These are phyloP conservation scores for Chlamydomonas sphaeroides DNA, from an alignment of 139 green algal genomes.

Conservation along the genomic window DNA sequence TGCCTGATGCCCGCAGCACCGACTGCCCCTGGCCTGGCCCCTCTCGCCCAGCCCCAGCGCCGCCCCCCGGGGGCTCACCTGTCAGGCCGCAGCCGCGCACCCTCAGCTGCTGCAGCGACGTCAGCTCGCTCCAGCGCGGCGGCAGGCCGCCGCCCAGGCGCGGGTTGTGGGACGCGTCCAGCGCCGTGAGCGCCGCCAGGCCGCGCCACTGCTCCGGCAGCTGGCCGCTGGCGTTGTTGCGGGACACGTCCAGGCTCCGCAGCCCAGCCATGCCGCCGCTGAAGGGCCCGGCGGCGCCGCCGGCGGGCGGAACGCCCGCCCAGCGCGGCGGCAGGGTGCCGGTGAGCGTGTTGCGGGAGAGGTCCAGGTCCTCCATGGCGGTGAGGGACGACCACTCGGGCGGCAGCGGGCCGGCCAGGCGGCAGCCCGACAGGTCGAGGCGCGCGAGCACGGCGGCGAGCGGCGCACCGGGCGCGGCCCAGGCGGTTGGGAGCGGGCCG, in stretches of 20 bases:
- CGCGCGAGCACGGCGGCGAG: neutral
- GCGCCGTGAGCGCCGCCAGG: neutral
- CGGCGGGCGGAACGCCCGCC: too few relatives aligned
- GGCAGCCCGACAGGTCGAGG: neutral
- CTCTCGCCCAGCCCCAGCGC: too few relatives aligned
- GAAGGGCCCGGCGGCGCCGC: too few relatives aligned
- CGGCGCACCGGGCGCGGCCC: neutral
- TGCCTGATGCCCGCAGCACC: too few relatives aligned
- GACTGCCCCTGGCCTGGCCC: too few relatives aligned
- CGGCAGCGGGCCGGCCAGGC: slow-evolving; percentile 6
- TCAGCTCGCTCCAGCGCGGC: neutral
- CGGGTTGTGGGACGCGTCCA: neutral
- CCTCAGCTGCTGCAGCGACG: neutral
- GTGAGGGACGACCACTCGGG: too few relatives aligned
- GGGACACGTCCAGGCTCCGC: neutral
- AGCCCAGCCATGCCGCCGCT: neutral
- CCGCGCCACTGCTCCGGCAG: neutral
- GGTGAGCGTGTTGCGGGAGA: too few relatives aligned
- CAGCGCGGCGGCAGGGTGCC: too few relatives aligned
- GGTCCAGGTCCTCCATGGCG: too few relatives aligned
- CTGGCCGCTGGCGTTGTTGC: slow-evolving; percentile 11
- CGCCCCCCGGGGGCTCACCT: too few relatives aligned
- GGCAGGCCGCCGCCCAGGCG: neutral
- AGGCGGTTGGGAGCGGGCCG: neutral
- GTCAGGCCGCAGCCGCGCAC: neutral